Evolutionary conservation across 192 early-diverging fungal species (phyloP), one percentile per base, ranked within the genome.

Genomic region (Kickxella alabastrina): DNA sequence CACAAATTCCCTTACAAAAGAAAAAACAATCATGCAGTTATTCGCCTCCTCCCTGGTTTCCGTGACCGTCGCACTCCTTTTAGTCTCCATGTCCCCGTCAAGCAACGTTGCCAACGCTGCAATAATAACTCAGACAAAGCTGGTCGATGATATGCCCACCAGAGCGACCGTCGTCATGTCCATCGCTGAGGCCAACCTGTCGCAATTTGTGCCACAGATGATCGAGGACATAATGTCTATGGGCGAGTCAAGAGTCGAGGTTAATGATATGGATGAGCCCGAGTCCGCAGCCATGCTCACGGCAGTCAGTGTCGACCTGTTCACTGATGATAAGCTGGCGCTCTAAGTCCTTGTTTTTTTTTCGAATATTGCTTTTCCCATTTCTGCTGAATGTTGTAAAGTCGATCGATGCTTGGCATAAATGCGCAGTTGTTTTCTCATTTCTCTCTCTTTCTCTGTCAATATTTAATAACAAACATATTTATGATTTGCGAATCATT

Each of bases 111-210:
- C 32, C 23, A 32, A 21, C 35, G 34, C 14, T 35, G 22, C 6
- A 5, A 12, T 38, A 43, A 19, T 17, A 14, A 46, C 43, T n/a
- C n/a, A n/a, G n/a, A n/a, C n/a, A n/a, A n/a, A n/a, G n/a, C n/a
- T n/a, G n/a, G n/a, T n/a, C n/a, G n/a, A n/a, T n/a, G n/a, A n/a
- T n/a, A n/a, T n/a, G n/a, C n/a, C n/a, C n/a, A n/a, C n/a, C n/a
- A n/a, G n/a, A n/a, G n/a, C n/a, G n/a, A n/a, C n/a, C n/a, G n/a
- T n/a, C n/a, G n/a, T n/a, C n/a, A n/a, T 59, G 10, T 28, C 46
- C 3, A 57, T 31, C 17, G 43, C 62, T 35, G 68, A 71, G n/a
- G 31, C 57, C n/a, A 59, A 71, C 31, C 43, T 71, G 26, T 71
- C 68, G 35, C 59, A 45, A 19, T 55, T 64, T 40, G 25, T 64